These are phyloP conservation scores for Pichia sporocuriosa DNA, from an alignment of 805 yeast genomes.

Conservation along the genomic window DNA sequence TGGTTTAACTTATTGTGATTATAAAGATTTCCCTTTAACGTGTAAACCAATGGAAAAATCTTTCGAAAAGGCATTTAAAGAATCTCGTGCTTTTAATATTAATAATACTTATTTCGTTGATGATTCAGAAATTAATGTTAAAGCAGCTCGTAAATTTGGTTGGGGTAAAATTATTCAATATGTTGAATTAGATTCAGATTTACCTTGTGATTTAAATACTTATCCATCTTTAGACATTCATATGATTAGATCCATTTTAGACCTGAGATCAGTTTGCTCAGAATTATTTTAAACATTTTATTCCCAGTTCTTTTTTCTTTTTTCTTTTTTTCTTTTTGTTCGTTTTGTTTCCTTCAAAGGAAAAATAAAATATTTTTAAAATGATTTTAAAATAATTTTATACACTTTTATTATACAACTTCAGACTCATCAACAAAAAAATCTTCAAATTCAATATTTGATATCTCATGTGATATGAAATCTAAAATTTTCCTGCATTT, in stretches of 20 bases:
- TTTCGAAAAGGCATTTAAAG: conserved; percentile 56
- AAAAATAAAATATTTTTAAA: too few relatives aligned
- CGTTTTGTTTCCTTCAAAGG: background rate
- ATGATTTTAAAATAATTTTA: background rate
- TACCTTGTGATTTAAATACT: conserved; percentile 31
- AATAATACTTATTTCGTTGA: conserved; percentile 69
- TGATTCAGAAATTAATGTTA: conserved; percentile 75
- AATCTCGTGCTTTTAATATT: conserved; percentile 51
- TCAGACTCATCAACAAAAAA: conserved; percentile 6
- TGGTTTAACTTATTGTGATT: conserved; percentile 91
- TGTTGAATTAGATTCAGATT: conserved; percentile 62
- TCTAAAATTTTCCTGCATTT: conserved; percentile 10
- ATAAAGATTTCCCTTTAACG: conserved; percentile 56
- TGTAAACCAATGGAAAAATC: conserved; percentile 85
- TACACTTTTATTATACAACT: background rate
- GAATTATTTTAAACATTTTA: conserved; percentile 40
- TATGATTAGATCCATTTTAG: conserved; percentile 52
- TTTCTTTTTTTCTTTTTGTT: conserved; percentile 3
- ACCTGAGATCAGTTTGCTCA: conserved; percentile 44
- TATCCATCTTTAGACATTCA: conserved; percentile 35
- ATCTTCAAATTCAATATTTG: conserved; percentile 4
- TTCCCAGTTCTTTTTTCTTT: background rate
- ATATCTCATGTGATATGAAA: conserved; percentile 8
- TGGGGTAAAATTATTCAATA: conserved; percentile 68
- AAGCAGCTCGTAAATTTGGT: conserved; percentile 65